Conservation (phyloP, 306 rosid species). For the Castanospermum australe region DNA sequence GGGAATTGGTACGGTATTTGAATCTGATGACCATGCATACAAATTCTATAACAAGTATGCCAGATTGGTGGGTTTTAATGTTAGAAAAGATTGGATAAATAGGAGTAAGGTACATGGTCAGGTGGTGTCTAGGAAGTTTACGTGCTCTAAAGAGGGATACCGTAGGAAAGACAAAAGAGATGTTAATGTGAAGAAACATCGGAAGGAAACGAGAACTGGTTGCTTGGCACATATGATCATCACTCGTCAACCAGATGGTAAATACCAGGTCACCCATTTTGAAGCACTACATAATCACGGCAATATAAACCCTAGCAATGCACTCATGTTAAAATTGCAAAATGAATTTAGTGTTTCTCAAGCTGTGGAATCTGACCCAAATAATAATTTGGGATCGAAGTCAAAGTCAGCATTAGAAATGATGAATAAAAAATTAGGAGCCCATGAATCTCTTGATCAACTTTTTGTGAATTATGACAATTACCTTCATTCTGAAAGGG, state of each 20-base stretch:
- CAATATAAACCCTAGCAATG: slow-evolving; percentile 32
- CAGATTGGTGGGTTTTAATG: slow-evolving; percentile 54
- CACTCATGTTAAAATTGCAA: slow-evolving; percentile 30
- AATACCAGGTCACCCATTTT: slow-evolving; percentile 59
- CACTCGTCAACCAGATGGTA: slow-evolving; percentile 60
- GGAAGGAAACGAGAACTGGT: slow-evolving; percentile 75
- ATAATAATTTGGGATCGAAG: slow-evolving; percentile 33
- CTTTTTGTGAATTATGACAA: slow-evolving; percentile 39
- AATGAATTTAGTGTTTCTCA: slow-evolving; percentile 38
- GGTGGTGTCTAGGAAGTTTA: slow-evolving; percentile 73
- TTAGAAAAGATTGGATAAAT: slow-evolving; percentile 73
- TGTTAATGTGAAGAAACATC: slow-evolving; percentile 54
- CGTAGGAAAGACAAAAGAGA: slow-evolving; percentile 59
- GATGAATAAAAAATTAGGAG: slow-evolving; percentile 32
- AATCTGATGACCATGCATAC: slow-evolving; percentile 66
- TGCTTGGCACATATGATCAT: slow-evolving; percentile 71
- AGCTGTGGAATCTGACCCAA: slow-evolving; percentile 31
- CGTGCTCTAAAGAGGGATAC: slow-evolving; percentile 71
- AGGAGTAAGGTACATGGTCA: slow-evolving; percentile 73
- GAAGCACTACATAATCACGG: slow-evolving; percentile 70
- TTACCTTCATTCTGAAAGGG: slow-evolving; percentile 52
- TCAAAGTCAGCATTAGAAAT: slow-evolving; percentile 33
- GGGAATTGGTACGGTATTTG: slow-evolving; percentile 50
- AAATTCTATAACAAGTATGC: slow-evolving; percentile 58
- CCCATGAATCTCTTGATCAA: slow-evolving; percentile 44